Evolutionary conservation across 2,329 filamentous ascomycete species (phyloP).

Genomic region (Penicillium thymicola): DNA sequence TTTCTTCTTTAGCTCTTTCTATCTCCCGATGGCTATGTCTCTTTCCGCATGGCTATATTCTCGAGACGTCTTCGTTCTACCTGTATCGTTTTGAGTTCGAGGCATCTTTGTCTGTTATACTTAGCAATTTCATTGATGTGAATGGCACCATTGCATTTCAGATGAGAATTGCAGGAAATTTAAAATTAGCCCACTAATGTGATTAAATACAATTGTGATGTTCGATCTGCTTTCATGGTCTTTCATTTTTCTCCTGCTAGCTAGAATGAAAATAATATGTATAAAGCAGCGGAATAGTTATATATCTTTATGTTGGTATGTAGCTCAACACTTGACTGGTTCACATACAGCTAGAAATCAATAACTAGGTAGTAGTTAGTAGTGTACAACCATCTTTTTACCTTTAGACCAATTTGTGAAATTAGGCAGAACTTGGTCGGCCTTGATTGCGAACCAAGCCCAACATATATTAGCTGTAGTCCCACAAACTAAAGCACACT

Average conservation of each 20-base stretch:
- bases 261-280: neutral
- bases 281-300: neutral
- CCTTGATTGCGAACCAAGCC: neutral
- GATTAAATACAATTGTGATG: neutral
- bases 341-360: neutral
- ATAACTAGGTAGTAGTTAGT: no score
- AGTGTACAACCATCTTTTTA: no score
- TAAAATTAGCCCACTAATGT: neutral
- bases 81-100: slow-evolving; percentile 14
- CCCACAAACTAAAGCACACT: neutral
- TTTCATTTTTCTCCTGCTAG: no score
- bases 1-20: slow-evolving; percentile 13
- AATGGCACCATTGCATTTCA: slow-evolving; percentile 7
- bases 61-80: slow-evolving; percentile 9
- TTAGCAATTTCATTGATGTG: slow-evolving; percentile 20
- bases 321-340: neutral
- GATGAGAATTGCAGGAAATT: neutral
- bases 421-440: neutral
- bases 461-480: neutral
- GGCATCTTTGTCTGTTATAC: slow-evolving; percentile 15
- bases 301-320: neutral
- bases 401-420: neutral
- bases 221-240: neutral
- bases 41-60: slow-evolving; percentile 14
- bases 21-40: slow-evolving; percentile 11